Conservation (phyloP, 106 monocot species). For the Dendrobium chrysotoxum region DNA sequence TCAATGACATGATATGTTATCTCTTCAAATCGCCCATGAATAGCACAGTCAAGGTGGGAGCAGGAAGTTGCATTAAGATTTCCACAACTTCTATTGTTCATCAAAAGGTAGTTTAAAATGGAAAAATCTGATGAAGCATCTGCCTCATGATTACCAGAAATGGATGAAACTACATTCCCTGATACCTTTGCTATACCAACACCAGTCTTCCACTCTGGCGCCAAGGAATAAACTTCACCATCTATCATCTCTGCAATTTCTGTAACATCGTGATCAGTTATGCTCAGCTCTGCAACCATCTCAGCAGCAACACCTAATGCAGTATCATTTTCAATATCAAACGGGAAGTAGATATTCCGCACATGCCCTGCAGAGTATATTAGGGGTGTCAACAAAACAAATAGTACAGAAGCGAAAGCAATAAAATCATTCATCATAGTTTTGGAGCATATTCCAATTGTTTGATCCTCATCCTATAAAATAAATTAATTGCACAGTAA, state of each 20-base stretch:
- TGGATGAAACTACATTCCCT: neutral
- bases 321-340: conserved; percentile 34
- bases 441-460: neutral
- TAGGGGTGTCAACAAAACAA: neutral
- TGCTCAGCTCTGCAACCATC: conserved; percentile 42
- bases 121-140: conserved; percentile 5
- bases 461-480: neutral
- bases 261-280: conserved; percentile 34
- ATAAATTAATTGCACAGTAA: neutral
- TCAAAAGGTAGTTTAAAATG: neutral
- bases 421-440: neutral
- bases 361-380: conserved; percentile 20
- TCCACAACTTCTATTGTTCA: neutral
- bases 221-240: conserved; percentile 31
- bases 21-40: conserved; percentile 14
- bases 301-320: conserved; percentile 50
- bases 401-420: neutral
- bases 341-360: conserved; percentile 43
- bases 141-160: neutral
- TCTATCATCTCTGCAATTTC: conserved; percentile 51
- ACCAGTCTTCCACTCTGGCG: conserved; percentile 22
- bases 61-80: neutral
- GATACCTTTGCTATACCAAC: neutral
- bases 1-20: neutral
- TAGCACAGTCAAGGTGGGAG: neutral